Percentiles rank a stretch among this genome's conserved stretches.
Evolutionary conservation across 1,284 basidiomycete genomes (phyloP).

Genomic region (Coniophora puteana): DNA sequence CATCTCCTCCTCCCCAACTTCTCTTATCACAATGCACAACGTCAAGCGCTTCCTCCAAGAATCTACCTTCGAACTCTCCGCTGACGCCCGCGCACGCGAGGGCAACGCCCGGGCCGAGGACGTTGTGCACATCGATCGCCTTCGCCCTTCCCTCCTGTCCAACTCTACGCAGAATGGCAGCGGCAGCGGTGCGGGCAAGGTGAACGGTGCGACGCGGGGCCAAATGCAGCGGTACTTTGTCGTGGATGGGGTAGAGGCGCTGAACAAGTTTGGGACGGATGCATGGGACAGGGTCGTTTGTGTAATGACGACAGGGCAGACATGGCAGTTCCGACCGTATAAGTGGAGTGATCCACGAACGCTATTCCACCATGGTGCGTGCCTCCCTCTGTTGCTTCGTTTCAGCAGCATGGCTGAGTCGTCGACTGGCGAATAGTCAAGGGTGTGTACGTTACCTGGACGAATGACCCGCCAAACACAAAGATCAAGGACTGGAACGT

Average conservation of each 20-base stretch:
- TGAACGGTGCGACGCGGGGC: constrained; percentile 9
- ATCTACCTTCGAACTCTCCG: constrained; percentile 81
- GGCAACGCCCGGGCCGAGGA: constrained; percentile 81
- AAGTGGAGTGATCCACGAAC: constrained; percentile 92
- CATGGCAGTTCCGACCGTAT: constrained; percentile 97
- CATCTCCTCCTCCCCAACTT: constrained; percentile 93
- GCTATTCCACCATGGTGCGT: constrained; percentile 86
- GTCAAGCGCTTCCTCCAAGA: constrained; percentile 93
- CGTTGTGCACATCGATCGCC: constrained; percentile 79
- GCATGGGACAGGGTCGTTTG: constrained; percentile 96
- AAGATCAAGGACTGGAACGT: constrained; percentile 98
- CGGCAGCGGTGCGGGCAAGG: not conserved
- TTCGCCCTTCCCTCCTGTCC: constrained; percentile 40
- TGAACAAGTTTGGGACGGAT: constrained; percentile 87
- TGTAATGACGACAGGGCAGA: constrained; percentile 93
- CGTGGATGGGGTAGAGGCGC: constrained; percentile 90
- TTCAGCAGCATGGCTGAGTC: not conserved
- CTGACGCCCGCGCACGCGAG: constrained; percentile 67
- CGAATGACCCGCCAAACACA: constrained; percentile 84
- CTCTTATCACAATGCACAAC: constrained; percentile 97
- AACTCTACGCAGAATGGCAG: too few species aligned
- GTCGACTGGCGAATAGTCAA: constrained; percentile 59
- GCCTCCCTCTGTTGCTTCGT: constrained; percentile 20
- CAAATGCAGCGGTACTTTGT: constrained; percentile 63
- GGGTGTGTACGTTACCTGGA: constrained; percentile 90